phyloP scores from a whole-genome alignment of 2,329 filamentous ascomycete genomes.

The Exophiala lecanii-corni region DNA sequence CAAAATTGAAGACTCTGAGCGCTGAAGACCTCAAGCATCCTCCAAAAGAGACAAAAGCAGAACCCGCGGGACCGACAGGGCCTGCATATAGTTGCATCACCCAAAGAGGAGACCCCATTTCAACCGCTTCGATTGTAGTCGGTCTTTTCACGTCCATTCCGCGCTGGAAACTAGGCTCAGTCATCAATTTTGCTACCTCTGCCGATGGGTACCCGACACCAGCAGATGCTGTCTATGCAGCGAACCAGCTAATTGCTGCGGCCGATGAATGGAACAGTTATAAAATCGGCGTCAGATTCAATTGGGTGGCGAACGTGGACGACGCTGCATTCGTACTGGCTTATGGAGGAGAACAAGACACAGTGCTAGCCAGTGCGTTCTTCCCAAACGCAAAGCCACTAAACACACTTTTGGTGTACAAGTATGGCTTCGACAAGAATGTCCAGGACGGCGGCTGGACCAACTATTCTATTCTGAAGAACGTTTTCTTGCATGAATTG shows the following conservation, averaged over 20 bases:
- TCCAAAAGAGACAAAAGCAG: neutral
- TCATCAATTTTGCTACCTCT: constrained; percentile 7
- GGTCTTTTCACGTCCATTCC: constrained; percentile 6
- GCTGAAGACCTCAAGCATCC: neutral
- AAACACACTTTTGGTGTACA: constrained; percentile 11
- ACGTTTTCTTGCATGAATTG: constrained; percentile 18
- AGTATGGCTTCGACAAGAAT: constrained; percentile 3
- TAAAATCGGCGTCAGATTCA: constrained; percentile 12
- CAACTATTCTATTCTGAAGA: constrained; percentile 13
- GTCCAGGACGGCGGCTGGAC: constrained; percentile 1
- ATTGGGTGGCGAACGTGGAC: constrained; percentile 6
- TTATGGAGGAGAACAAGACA: constrained; percentile 5
- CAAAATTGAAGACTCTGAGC: neutral
- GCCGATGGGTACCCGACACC: constrained; percentile 4
- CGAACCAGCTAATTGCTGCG: constrained; percentile 3
- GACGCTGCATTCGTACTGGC: constrained; percentile 12
- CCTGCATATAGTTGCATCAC: neutral
- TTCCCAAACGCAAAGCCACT: constrained; percentile 6
- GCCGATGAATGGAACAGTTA: constrained; percentile 10
- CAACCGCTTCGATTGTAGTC: neutral
- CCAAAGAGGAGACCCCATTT: neutral
- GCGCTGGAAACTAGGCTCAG: constrained; percentile 6
- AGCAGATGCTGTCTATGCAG: constrained; percentile 10
- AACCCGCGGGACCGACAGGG: neutral
- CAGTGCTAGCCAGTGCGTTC: constrained; percentile 14